Evolutionary conservation across 2,329 filamentous ascomycete species (phyloP).

Genomic region (Venturiaceae sp.): DNA sequence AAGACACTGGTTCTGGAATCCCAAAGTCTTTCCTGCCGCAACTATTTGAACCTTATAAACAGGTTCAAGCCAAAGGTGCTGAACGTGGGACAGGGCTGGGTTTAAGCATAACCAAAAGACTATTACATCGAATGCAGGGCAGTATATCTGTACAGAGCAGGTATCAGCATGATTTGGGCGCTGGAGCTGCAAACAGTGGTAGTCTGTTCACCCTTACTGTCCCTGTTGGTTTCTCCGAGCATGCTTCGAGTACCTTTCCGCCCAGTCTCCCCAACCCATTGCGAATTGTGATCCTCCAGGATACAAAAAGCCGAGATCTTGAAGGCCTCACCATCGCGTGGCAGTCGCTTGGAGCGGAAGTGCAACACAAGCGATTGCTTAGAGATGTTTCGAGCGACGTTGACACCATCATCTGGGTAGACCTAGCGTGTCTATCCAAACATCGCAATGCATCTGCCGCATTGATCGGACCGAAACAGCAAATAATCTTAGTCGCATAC

Average conservation of each 20-base stretch:
- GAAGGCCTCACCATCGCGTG: constrained; percentile 2
- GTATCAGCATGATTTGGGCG: background rate
- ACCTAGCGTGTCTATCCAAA: constrained; percentile 1
- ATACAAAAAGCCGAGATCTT: background rate
- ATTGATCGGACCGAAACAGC: too few species aligned
- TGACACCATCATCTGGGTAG: constrained; percentile 1
- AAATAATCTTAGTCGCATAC: constrained; percentile 3
- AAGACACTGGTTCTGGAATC: background rate
- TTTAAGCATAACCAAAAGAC: constrained; percentile 1
- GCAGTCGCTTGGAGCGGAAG: constrained; percentile 2
- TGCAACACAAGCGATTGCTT: background rate
- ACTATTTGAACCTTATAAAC: background rate
- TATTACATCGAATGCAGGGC: constrained; percentile 5
- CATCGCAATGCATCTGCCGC: background rate
- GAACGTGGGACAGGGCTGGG: constrained; percentile 4
- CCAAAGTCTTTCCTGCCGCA: background rate
- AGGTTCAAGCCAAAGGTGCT: background rate
- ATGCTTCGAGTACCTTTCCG: background rate
- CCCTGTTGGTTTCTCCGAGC: background rate
- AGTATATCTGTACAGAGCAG: constrained; percentile 1
- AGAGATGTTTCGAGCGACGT: background rate
- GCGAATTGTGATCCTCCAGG: background rate
- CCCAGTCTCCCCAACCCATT: background rate
- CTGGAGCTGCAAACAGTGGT: constrained; percentile 2
- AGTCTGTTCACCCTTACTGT: background rate